Conservation (phyloP, 345 rosid genomes). For the sweet orange (Citrus sinensis) region DNA sequence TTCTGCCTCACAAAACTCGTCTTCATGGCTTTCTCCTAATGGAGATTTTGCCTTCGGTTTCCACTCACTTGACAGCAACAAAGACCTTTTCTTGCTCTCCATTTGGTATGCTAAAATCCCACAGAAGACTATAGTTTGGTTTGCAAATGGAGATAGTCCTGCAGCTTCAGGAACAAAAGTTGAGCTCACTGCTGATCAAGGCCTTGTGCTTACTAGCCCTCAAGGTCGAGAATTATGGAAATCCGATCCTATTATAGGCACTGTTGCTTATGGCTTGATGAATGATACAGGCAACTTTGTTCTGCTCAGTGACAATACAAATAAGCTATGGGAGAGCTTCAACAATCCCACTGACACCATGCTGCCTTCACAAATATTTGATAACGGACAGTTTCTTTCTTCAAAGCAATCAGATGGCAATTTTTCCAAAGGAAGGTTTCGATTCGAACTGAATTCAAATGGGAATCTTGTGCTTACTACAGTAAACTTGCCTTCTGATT, state of each 20-base stretch:
- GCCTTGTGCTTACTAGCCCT: conserved; percentile 16
- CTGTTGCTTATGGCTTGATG: conserved; percentile 19
- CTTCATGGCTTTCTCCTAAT: conserved; percentile 27
- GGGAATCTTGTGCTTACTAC: conserved; percentile 16
- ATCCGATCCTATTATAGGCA: not conserved
- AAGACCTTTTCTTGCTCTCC: conserved; percentile 23
- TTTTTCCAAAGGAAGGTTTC: conserved; percentile 9
- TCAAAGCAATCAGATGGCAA: conserved; percentile 14
- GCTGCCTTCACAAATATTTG: conserved; percentile 21
- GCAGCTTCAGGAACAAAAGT: conserved; percentile 18
- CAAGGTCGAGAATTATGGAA: conserved; percentile 19
- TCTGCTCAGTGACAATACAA: not conserved
- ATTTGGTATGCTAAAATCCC: conserved; percentile 33
- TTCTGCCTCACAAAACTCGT: not conserved
- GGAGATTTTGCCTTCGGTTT: conserved; percentile 34
- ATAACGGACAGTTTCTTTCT: not conserved
- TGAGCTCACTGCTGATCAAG: conserved; percentile 14
- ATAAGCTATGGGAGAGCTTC: conserved; percentile 30
- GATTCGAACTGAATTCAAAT: not conserved
- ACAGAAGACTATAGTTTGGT: conserved; percentile 23
- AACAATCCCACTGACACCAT: conserved; percentile 29
- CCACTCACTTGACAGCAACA: not conserved
- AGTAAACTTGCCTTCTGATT: not conserved
- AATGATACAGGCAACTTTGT: conserved; percentile 23
- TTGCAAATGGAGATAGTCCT: not conserved